These are phyloP conservation scores for Conoideocrella luteorostrata DNA, from an alignment of 2,329 filamentous ascomycete genomes.

Conservation along the genomic window DNA sequence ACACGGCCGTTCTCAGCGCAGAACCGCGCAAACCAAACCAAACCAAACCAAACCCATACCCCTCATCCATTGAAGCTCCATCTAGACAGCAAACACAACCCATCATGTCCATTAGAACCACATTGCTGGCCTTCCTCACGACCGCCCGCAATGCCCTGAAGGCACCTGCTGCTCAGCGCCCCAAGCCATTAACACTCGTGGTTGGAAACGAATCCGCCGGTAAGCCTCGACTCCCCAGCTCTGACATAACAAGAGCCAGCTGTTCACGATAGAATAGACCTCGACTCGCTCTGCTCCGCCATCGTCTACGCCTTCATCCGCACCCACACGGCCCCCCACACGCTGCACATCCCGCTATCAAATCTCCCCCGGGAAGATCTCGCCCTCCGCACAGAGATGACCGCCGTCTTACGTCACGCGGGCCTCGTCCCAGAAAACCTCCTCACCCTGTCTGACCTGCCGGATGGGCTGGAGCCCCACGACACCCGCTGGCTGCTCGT, in stretches of 20 bases:
- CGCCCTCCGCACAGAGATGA: constrained; percentile 64
- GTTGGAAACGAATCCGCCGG: constrained; percentile 64
- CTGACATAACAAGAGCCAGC: no score
- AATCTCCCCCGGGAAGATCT: constrained; percentile 66
- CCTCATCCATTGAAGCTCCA: no score
- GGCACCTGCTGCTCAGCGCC: constrained; percentile 36
- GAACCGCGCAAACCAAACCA: no score
- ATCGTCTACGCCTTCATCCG: constrained; percentile 69
- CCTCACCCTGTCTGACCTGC: constrained; percentile 52
- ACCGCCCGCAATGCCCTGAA: constrained; percentile 41
- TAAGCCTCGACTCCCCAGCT: no score
- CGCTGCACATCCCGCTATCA: constrained; percentile 64
- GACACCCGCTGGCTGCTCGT: constrained; percentile 67
- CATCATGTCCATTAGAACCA: constrained; percentile 26
- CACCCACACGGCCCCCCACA: constrained; percentile 47
- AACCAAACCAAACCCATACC: no score
- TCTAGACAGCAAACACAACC: not conserved
- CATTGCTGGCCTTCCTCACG: constrained; percentile 45
- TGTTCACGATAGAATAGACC: no score
- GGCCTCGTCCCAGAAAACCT: constrained; percentile 55
- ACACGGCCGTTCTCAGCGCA: no score
- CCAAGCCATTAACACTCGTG: constrained; percentile 51
- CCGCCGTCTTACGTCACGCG: constrained; percentile 55
- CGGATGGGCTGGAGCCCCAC: constrained; percentile 40
- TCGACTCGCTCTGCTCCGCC: constrained; percentile 73